Conservation (phyloP, 2,329 filamentous ascomycete species). For the Mycosphaerella sp. region DNA sequence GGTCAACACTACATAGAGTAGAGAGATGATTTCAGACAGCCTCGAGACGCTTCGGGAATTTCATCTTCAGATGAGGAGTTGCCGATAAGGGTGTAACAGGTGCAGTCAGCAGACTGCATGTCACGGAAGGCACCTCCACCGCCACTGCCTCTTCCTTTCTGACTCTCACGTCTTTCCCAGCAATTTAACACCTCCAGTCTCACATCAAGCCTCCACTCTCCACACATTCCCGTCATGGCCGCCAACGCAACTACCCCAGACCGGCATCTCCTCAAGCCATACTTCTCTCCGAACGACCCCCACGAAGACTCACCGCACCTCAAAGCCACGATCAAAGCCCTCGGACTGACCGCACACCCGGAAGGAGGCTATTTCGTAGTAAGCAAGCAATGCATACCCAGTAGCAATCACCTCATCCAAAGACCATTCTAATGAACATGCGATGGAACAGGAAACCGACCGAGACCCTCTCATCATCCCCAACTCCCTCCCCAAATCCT, state of each 20-base stretch:
- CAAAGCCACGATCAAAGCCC: slow-evolving; percentile 40
- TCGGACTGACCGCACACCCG: slow-evolving; percentile 51
- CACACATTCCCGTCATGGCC: too few species aligned
- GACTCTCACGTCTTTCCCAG: too few species aligned
- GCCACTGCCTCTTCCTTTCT: too few species aligned
- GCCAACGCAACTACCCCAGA: not conserved
- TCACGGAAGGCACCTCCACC: too few species aligned
- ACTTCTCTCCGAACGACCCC: slow-evolving; percentile 5
- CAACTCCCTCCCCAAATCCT: slow-evolving; percentile 47
- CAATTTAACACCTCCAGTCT: too few species aligned
- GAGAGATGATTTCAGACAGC: not conserved
- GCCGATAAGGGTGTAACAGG: not conserved
- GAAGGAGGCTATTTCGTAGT: slow-evolving; percentile 58
- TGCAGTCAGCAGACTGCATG: not conserved
- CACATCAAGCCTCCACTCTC: too few species aligned
- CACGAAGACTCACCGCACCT: slow-evolving; percentile 13
- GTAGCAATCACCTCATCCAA: not conserved
- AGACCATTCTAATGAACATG: not conserved
- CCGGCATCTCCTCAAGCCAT: not conserved
- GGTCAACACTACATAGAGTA: not conserved
- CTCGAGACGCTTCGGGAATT: not conserved
- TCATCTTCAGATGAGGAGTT: not conserved
- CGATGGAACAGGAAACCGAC: slow-evolving; percentile 48
- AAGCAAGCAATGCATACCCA: not conserved
- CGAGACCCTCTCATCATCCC: slow-evolving; percentile 47